Percentiles rank a stretch among this genome's conserved stretches.
phyloP scores from a whole-genome alignment of 805 yeast genomes.

The Candida vartiovaarae region DNA sequence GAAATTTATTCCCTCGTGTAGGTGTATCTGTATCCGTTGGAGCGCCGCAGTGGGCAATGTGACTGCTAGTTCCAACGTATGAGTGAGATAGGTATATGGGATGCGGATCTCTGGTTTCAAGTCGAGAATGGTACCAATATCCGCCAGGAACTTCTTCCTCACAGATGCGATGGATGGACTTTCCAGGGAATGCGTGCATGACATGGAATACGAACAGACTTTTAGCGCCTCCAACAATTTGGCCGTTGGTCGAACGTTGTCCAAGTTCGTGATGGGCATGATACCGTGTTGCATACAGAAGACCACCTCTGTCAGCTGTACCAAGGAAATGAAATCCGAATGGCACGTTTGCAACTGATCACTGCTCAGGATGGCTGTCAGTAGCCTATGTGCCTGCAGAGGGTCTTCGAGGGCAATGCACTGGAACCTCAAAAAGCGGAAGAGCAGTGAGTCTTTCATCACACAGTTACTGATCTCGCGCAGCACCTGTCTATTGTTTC shows the following conservation, averaged over 20 bases:
- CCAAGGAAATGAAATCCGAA: conserved; percentile 2
- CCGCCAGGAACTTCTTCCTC: no score
- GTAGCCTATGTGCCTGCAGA: conserved; percentile 6
- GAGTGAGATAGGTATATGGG: no score
- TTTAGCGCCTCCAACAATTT: no score
- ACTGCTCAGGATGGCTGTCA: conserved; percentile 1
- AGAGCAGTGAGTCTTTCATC: background rate
- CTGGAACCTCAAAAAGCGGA: conserved; percentile 7
- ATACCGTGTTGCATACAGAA: conserved; percentile 10
- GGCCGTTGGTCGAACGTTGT: background rate
- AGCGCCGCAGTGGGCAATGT: no score
- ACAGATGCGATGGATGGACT: no score
- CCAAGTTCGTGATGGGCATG: conserved; percentile 1
- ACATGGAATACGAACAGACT: no score
- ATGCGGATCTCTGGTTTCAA: no score
- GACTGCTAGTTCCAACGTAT: no score
- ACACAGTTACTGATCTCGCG: background rate
- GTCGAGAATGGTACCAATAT: no score
- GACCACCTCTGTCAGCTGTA: conserved; percentile 9
- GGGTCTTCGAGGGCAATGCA: conserved; percentile 7
- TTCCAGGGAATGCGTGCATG: no score
- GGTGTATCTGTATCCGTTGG: no score
- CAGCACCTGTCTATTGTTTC: conserved; percentile 8
- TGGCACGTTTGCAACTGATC: background rate
- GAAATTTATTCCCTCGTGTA: no score